Evolutionary conservation across 2,329 filamentous ascomycete species (phyloP), one percentile per base, ranked within the genome.

Genomic region (Plenodomus tracheiphilus): DNA sequence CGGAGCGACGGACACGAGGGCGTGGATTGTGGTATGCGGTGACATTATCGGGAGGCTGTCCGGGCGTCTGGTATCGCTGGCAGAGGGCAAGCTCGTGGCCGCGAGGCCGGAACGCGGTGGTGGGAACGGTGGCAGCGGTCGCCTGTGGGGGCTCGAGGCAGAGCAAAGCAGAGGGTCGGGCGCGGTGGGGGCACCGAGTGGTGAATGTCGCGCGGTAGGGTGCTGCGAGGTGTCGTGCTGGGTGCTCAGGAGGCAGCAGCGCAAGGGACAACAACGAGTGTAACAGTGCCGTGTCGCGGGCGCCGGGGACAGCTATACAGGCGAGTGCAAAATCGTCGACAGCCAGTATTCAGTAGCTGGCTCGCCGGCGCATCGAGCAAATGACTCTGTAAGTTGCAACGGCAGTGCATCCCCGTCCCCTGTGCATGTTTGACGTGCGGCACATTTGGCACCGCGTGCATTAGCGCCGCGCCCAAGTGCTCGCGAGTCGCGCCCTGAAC

Each of bases 21-120:
- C 43, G 58, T 57, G 45, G n/a, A 49, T 47, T 50, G 41, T 49
- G 51, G 39, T 50, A 56, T 46, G 61, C 51, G 54, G 59, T 53
- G 51, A 56, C 66, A 71, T 70, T 52, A 53, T 67, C 53, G 62
- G 56, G 47, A 35, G 43, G 53, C 41, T 40, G 44, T 21, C 18
- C 22, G 35, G 36, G 40, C 42, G 21, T n/a, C n/a, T n/a, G n/a
- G n/a, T 28, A 18, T 13, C 18, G 34, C 43, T 35, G 20, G 28
- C 37, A 20, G 20, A 25, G 21, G 42, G 8, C 19, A 16, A 22
- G 16, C 38, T 13, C 32, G 28, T 30, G 18, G 19, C 20, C 22
- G 15, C 21, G 39, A n/a, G 17, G 15, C 4, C 18, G 40, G 28
- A 9, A 17, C 16, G n/a, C 10, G n/a, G 35, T n/a, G 35, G 30